Conservation (phyloP, 129 eudicot genomes). For the Cynara cardunculus region DNA sequence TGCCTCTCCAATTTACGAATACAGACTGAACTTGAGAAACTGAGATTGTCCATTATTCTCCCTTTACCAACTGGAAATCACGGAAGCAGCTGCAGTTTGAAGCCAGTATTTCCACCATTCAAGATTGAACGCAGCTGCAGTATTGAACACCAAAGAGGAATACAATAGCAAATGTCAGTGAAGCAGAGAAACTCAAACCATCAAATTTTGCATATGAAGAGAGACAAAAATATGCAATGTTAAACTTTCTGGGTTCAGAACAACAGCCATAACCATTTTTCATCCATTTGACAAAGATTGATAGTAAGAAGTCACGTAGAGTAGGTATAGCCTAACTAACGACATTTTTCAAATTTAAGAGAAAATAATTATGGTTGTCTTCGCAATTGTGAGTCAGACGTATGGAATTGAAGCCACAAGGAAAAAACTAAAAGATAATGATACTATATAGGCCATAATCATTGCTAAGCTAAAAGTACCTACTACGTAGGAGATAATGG, state of each 20-base stretch:
- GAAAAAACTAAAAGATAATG: no score
- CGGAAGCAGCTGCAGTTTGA: constrained; percentile 66
- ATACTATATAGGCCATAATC: no score
- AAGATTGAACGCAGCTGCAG: constrained; percentile 21
- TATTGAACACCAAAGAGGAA: background rate
- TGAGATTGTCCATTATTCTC: constrained; percentile 37
- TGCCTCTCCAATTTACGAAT: constrained; percentile 22
- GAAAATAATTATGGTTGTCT: no score
- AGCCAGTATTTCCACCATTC: constrained; percentile 83
- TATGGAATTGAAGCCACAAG: no score
- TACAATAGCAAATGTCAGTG: background rate
- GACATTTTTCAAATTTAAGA: no score
- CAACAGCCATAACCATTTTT: background rate
- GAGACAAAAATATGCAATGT: background rate
- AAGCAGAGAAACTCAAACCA: background rate
- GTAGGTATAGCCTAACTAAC: background rate
- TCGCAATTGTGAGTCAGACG: no score
- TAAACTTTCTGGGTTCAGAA: background rate
- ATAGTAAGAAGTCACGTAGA: background rate
- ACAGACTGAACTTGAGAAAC: constrained; percentile 46
- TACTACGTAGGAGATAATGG: no score
- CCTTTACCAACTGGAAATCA: constrained; percentile 34
- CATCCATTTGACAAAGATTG: background rate
- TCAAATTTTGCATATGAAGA: background rate
- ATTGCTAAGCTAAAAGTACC: no score